Evolutionary conservation across 106 monocot genomes (phyloP).

Genomic region (Chionographis japonica): DNA sequence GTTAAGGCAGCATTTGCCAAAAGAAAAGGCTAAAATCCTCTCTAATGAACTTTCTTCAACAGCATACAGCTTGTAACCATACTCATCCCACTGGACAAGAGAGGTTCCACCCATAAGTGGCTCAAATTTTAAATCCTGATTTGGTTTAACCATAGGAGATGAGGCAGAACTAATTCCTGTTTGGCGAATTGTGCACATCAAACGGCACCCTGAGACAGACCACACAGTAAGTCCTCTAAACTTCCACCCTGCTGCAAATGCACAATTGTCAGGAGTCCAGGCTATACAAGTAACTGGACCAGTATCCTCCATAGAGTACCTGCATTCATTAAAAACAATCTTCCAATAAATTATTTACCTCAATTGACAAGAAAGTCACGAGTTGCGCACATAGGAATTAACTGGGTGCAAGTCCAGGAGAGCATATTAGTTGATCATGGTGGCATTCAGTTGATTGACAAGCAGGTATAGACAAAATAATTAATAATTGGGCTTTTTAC

Average conservation of each 20-base stretch:
- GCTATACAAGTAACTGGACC: constrained; percentile 86
- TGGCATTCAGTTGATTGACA: neutral
- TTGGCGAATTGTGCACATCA: constrained; percentile 98
- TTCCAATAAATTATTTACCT: neutral
- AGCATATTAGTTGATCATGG: neutral
- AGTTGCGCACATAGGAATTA: neutral
- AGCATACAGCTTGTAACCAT: constrained; percentile 91
- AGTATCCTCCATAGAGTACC: constrained; percentile 96
- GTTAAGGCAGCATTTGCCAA: constrained; percentile 92
- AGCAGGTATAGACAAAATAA: no score
- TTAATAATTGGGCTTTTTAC: no score
- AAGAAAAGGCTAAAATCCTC: constrained; percentile 84
- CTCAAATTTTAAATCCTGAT: constrained; percentile 69
- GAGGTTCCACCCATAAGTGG: constrained; percentile 85
- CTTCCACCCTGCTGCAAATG: constrained; percentile 96
- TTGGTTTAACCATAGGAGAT: constrained; percentile 76
- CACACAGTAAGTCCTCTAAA: constrained; percentile 95
- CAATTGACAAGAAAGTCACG: no score
- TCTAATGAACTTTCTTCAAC: constrained; percentile 75
- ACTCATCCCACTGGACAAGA: constrained; percentile 87
- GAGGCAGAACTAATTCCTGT: constrained; percentile 68
- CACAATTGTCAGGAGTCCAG: constrained; percentile 97
- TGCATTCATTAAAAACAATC: constrained; percentile 17
- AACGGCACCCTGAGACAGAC: constrained; percentile 95
- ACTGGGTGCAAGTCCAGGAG: neutral